Evolutionary conservation across 345 rosid species (phyloP).

Genomic region (Brassica nigra): DNA sequence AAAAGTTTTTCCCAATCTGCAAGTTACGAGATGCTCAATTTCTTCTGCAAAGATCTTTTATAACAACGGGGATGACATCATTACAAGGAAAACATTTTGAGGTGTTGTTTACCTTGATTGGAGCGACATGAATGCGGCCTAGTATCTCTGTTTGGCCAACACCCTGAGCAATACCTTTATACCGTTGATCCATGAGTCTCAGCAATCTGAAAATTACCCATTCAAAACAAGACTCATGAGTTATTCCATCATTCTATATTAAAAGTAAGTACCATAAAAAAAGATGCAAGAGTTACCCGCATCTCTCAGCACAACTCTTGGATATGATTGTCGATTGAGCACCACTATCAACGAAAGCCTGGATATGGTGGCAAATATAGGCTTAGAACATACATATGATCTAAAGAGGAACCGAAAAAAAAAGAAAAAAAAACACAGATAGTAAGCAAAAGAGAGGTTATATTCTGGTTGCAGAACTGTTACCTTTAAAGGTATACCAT

Average conservation of each 20-base stretch:
- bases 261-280: neutral
- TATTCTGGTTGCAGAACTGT: slow-evolving; percentile 15
- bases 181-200: slow-evolving; percentile 90
- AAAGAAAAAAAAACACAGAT: neutral
- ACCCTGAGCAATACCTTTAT: slow-evolving; percentile 96
- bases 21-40: slow-evolving; percentile 2
- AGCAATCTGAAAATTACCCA: slow-evolving; percentile 57
- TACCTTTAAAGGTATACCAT: slow-evolving; percentile 94
- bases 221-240: slow-evolving; percentile 5
- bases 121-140: slow-evolving; percentile 96
- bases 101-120: slow-evolving; percentile 66
- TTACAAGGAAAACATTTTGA: neutral
- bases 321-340: slow-evolving; percentile 99
- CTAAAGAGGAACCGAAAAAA: neutral
- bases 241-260: neutral
- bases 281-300: slow-evolving; percentile 60
- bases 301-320: slow-evolving; percentile 94
- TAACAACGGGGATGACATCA: slow-evolving; percentile 7
- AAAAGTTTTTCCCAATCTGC: slow-evolving; percentile 85
- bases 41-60: neutral
- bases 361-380: slow-evolving; percentile 28
- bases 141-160: slow-evolving; percentile 98
- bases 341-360: slow-evolving; percentile 99
- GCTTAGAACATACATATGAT: slow-evolving; percentile 1
- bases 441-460: neutral